Base-by-base conservation (phyloP, 192 early-diverging fungal genomes). In the Entophlyctis luteolus region DNA sequence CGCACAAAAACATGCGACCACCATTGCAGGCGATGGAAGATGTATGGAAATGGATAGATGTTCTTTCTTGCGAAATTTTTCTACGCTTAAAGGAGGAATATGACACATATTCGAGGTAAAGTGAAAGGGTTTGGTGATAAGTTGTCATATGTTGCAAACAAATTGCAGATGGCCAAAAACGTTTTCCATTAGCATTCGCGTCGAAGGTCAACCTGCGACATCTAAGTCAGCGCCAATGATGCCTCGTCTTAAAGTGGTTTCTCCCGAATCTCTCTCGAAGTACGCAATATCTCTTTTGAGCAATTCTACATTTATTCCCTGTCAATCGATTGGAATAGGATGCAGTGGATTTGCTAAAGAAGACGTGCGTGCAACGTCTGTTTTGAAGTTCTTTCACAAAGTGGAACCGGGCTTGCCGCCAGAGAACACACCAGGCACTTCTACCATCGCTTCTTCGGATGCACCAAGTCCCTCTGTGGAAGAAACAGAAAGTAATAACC, bases 51-150 rank as follows among this genome's bases (percentile, higher is more conserved):
- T 89, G 87, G 87, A 47, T 83, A 10, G 71, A 54, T 20, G 78
- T 86, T 29, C 57, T 89, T 8, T 67, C 73, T 6, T 20, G 63
- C 23, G 87, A 89, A 63, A 59, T 87, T 20, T 84, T 72, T 46
- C 71, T 69, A 3, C 65, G 86, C 5, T 62, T 88, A 2, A 45
- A 65, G 28, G 74, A 79, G 35, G 82, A 88, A 33, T 72, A 60
- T 60, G 83, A 85, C n/a, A 52, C 69, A 1, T 45, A 81, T 55
- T 25, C 33, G 18, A 39, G 84, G 50, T 86, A 46, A 45, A 29
- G 47, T 20, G 22, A 12, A 12, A 1, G 25, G 18, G 22, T 27
- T 4, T 53, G 0, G 20, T 25, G 16, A 28, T 1, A 16, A 14
- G 50, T 46, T 14, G 14, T 2, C 25, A 14, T 25, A 0, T 53